These are phyloP conservation scores for Gossypium bickii DNA, from an alignment of 345 rosid species.

Conservation along the genomic window DNA sequence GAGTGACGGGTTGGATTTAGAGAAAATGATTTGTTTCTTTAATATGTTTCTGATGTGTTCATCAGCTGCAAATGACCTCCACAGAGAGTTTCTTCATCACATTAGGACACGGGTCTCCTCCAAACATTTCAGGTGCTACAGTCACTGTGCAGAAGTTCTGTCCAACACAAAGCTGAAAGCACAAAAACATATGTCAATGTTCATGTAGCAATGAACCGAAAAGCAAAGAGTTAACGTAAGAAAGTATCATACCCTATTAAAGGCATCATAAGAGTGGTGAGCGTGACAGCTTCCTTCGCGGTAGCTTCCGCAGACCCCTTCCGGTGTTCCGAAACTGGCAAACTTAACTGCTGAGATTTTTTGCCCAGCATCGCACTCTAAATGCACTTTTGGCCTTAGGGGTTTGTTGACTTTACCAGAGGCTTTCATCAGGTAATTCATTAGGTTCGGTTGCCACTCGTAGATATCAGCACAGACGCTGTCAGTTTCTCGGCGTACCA, in stretches of 20 bases:
- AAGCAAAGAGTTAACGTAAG: neutral
- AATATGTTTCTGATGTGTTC: constrained; percentile 10
- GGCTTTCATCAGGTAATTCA: constrained; percentile 75
- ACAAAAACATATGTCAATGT: constrained; percentile 10
- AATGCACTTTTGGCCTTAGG: constrained; percentile 79
- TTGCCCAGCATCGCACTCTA: constrained; percentile 76
- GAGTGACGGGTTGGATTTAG: constrained; percentile 22
- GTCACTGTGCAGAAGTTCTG: constrained; percentile 86
- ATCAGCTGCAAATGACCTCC: constrained; percentile 78
- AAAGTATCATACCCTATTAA: constrained; percentile 58
- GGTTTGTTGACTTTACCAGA: constrained; percentile 82
- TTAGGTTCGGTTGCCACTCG: constrained; percentile 94
- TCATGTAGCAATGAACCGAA: neutral
- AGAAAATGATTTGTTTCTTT: constrained; percentile 16
- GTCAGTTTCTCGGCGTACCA: constrained; percentile 82
- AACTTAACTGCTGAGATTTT: constrained; percentile 75
- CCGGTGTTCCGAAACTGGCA: constrained; percentile 95
- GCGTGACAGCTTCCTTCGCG: constrained; percentile 86
- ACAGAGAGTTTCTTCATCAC: constrained; percentile 93
- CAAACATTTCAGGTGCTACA: constrained; percentile 90
- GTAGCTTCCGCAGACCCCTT: constrained; percentile 88
- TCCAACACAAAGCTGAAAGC: constrained; percentile 83
- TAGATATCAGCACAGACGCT: constrained; percentile 82
- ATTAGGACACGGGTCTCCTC: constrained; percentile 90
- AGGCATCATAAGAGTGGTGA: constrained; percentile 87